phyloP scores from a whole-genome alignment of 2,329 filamentous ascomycete species.

The Chrysoporthe cubensis region DNA sequence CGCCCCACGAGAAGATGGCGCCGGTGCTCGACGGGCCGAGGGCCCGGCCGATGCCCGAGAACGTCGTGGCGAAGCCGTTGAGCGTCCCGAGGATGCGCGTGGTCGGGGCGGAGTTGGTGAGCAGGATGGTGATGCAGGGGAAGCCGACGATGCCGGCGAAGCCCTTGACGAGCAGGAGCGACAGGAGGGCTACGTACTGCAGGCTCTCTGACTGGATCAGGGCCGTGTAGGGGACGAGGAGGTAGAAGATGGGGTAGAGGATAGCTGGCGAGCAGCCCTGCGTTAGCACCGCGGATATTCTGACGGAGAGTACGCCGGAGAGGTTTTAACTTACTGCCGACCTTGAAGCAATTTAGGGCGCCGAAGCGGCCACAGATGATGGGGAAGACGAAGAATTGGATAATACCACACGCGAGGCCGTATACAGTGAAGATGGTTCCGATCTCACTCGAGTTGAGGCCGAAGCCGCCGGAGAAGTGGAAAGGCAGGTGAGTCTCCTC shows the following conservation, averaged over 20 bases:
- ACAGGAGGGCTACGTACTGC: constrained; percentile 67
- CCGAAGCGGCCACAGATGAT: constrained; percentile 73
- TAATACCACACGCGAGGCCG: constrained; percentile 75
- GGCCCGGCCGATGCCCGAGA: constrained; percentile 79
- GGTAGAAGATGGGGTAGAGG: constrained; percentile 74
- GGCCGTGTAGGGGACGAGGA: constrained; percentile 80
- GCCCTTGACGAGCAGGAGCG: constrained; percentile 74
- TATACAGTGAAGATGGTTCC: constrained; percentile 86
- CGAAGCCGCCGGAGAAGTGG: constrained; percentile 83
- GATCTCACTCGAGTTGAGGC: constrained; percentile 72
- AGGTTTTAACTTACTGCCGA: constrained; percentile 51
- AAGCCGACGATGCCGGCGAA: constrained; percentile 82
- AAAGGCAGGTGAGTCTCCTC: constrained; percentile 70
- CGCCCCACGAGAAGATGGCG: constrained; percentile 73
- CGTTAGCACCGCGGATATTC: too few relatives aligned
- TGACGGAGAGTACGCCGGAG: neutral
- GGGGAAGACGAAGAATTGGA: constrained; percentile 88
- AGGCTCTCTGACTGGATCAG: constrained; percentile 53
- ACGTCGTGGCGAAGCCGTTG: constrained; percentile 86
- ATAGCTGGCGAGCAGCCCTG: constrained; percentile 46
- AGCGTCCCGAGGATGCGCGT: constrained; percentile 81
- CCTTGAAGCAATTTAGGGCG: constrained; percentile 72
- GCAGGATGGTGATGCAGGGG: constrained; percentile 84
- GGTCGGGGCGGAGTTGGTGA: constrained; percentile 83
- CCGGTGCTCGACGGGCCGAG: constrained; percentile 77